phyloP scores from a whole-genome alignment of 2,329 filamentous ascomycete genomes.

The Zymoseptoria tritici region DNA sequence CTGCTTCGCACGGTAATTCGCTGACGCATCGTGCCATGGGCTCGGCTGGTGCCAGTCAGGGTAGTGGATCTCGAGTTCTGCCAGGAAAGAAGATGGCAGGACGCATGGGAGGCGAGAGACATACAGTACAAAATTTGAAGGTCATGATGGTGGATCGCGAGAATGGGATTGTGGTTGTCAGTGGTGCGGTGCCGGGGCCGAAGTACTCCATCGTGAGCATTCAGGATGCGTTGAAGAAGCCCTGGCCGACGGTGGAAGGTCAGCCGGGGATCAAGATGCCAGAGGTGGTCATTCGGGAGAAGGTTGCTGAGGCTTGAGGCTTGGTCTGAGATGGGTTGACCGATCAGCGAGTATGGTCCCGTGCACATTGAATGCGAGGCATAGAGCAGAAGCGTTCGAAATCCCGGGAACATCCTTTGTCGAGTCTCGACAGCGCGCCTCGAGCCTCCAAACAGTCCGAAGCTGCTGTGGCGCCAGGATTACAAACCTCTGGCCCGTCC shows the following conservation, averaged over 20 bases:
- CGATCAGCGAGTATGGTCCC: no score
- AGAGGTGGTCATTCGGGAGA: neutral
- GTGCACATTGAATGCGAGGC: no score
- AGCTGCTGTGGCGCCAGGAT: no score
- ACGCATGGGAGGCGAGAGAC: constrained; percentile 82
- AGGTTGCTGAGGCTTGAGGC: neutral
- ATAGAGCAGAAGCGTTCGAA: no score
- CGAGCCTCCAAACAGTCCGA: no score
- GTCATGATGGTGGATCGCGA: constrained; percentile 81
- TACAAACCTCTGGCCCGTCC: no score
- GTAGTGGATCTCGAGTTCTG: constrained; percentile 81
- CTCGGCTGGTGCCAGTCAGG: constrained; percentile 81
- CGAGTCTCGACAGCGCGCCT: no score
- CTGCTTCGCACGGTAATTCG: constrained; percentile 89
- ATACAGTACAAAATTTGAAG: constrained; percentile 86
- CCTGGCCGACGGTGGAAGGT: constrained; percentile 51
- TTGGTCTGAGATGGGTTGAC: neutral
- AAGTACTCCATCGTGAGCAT: constrained; percentile 79
- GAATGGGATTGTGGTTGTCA: constrained; percentile 81
- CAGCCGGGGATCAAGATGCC: neutral
- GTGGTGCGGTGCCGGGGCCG: constrained; percentile 79
- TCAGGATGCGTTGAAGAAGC: constrained; percentile 86
- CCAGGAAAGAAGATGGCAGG: constrained; percentile 98
- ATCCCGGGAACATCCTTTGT: no score
- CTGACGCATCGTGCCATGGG: constrained; percentile 89